Base-by-base conservation (phyloP, 2,329 filamentous ascomycete genomes). In the Colletotrichum graminicola region DNA sequence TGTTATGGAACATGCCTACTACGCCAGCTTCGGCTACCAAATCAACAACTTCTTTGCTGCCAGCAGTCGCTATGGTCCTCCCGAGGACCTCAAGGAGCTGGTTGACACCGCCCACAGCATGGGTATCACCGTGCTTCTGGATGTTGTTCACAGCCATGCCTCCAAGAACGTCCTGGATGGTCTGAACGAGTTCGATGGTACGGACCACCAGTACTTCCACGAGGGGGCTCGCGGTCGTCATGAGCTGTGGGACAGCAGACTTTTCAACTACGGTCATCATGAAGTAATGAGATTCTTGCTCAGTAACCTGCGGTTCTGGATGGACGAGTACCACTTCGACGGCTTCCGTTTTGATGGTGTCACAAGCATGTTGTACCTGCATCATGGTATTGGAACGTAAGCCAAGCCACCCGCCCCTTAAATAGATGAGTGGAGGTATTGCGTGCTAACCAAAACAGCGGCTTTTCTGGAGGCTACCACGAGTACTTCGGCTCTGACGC, bases 1-100 rank as follows among this genome's bases (percentile, higher is more conserved):
- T 56, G 88, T 99, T 79, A 99, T 99, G 95, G 96, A 99, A 80
- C 96, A 99, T 82, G 96, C 96, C 61, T 99, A 99, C 86, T 99
- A 99, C 80, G 96, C 96, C 77, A 98, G 95, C 79, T 99, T 99
- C 77, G 96, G 96, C 57, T 99, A 99, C 82, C 96, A 99, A 82
- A 90, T 99, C 83, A 99, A 98, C 85, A 98, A 93, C 82, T 99
- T 99, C 86, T 99, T 98, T 77, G 96, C 96, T 36, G 95, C 95
- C 16, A 98, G 95, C 82, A 98, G 95, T 81, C 91, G 96, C 73
- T 99, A 97, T 79, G 96, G 96, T 52, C 89, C 91, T 0, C 96
- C 96, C 0, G 96, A 99, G 78, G 96, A 98, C 47, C 86, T 99
- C 75, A 99, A 97, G 82, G 95, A 98, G 85, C 88, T 99, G 60